phyloP scores from a whole-genome alignment of 2,329 filamentous ascomycete species.

The Polychaeton citri region DNA sequence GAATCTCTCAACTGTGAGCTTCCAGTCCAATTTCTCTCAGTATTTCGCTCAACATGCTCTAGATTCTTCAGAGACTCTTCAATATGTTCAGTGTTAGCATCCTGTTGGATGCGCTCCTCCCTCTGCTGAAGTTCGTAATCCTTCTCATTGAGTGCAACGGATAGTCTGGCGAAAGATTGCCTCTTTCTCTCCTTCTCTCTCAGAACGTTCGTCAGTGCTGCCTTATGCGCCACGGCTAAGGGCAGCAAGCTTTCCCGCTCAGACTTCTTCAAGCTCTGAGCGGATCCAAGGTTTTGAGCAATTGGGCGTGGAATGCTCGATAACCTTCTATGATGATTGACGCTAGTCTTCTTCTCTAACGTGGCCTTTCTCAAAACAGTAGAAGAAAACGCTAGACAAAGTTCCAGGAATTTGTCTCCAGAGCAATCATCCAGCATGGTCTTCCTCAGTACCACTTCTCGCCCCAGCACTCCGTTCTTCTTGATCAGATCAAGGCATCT shows the following conservation, averaged over 20 bases:
- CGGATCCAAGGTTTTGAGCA: constrained; percentile 38
- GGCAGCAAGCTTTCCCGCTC: constrained; percentile 39
- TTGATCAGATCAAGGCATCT: constrained; percentile 73
- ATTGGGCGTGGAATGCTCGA: constrained; percentile 19
- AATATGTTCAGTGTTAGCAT: constrained; percentile 22
- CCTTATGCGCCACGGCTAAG: constrained; percentile 61
- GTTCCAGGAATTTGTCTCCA: constrained; percentile 77
- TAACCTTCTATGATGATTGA: constrained; percentile 1
- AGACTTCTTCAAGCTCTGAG: constrained; percentile 18
- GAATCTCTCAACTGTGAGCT: constrained; percentile 60
- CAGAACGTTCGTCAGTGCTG: constrained; percentile 47
- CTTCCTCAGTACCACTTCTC: constrained; percentile 72
- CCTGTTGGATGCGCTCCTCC: background rate
- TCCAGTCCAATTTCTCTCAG: constrained; percentile 67
- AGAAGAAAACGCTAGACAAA: constrained; percentile 72
- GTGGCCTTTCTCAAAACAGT: constrained; percentile 57
- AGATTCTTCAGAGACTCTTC: constrained; percentile 44
- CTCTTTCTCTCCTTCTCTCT: constrained; percentile 47
- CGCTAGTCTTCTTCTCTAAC: constrained; percentile 29
- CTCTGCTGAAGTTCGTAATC: constrained; percentile 20
- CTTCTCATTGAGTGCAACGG: constrained; percentile 50
- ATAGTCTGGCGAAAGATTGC: constrained; percentile 49
- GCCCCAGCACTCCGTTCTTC: constrained; percentile 69
- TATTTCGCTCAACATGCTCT: constrained; percentile 38
- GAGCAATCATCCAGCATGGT: constrained; percentile 96